A percentile compares a stretch with the other conserved stretches of the same genome.
Conservation (phyloP, 2,329 filamentous ascomycete genomes). For the Cytospora piceae region DNA sequence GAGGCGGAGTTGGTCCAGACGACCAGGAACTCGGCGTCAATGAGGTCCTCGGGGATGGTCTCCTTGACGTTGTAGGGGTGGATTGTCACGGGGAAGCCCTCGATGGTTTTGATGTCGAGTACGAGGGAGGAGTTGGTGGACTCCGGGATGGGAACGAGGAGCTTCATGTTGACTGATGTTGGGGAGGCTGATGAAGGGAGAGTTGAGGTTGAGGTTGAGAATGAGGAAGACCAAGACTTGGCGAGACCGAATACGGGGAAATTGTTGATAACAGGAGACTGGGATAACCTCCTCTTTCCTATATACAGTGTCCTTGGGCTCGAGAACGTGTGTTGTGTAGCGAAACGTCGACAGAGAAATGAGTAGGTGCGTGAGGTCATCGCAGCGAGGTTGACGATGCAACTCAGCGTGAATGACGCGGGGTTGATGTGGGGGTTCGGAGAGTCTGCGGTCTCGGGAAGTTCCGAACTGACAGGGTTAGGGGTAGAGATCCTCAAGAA, state of each 20-base stretch:
- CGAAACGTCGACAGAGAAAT: slow-evolving; percentile 7
- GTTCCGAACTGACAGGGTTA: background rate
- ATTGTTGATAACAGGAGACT: background rate
- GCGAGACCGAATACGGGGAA: no score
- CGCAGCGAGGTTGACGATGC: slow-evolving; percentile 11
- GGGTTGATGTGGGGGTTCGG: slow-evolving; percentile 19
- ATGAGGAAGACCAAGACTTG: background rate
- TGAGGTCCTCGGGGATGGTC: slow-evolving; percentile 58
- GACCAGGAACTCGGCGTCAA: slow-evolving; percentile 63
- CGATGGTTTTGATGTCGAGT: slow-evolving; percentile 57
- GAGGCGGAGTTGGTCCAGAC: slow-evolving; percentile 63
- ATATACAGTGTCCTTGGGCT: background rate
- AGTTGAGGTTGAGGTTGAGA: background rate
- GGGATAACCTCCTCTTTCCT: background rate
- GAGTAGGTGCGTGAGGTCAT: slow-evolving; percentile 13
- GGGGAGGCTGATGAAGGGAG: slow-evolving; percentile 3
- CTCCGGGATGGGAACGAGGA: slow-evolving; percentile 66
- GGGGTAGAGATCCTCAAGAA: background rate
- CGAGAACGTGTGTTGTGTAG: no score
- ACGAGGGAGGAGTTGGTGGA: slow-evolving; percentile 28
- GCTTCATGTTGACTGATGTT: slow-evolving; percentile 54
- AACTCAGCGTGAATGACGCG: slow-evolving; percentile 9
- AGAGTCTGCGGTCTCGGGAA: slow-evolving; percentile 16
- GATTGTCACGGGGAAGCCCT: slow-evolving; percentile 62
- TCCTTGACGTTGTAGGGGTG: slow-evolving; percentile 62